Conservation (phyloP, 2,329 filamentous ascomycete species). For the Colletotrichum sp. region DNA sequence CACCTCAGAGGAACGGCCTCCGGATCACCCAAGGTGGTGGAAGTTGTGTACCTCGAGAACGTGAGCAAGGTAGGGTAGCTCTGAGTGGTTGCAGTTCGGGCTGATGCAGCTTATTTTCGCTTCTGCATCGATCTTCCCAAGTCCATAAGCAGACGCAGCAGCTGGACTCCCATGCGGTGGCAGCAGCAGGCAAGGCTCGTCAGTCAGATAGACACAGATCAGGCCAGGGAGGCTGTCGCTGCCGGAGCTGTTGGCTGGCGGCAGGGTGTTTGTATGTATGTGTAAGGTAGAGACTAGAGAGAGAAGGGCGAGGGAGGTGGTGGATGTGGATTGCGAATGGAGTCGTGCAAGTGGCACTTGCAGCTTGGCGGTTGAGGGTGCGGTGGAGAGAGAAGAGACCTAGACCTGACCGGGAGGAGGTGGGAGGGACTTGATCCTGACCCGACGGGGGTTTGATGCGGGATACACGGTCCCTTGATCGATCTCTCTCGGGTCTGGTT, state of each 20-base stretch:
- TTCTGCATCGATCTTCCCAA: slow-evolving; percentile 15
- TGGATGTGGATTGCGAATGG: slow-evolving; percentile 18
- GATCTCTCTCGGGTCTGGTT: neutral
- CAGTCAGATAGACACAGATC: neutral
- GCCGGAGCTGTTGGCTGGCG: neutral
- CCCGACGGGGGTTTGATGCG: slow-evolving; percentile 1
- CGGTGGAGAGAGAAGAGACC: neutral
- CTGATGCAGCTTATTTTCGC: slow-evolving; percentile 23
- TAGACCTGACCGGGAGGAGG: neutral
- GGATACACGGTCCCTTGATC: neutral
- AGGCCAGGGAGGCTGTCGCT: slow-evolving; percentile 2
- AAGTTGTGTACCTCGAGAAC: slow-evolving; percentile 1
- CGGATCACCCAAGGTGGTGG: neutral
- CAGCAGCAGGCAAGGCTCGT: neutral
- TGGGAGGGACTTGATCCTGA: neutral
- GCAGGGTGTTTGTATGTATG: neutral
- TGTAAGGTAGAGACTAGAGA: neutral
- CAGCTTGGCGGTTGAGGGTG: slow-evolving; percentile 6
- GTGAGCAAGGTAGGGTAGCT: slow-evolving; percentile 2
- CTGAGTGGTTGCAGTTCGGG: slow-evolving; percentile 12
- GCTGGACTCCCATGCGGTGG: neutral
- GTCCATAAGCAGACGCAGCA: slow-evolving; percentile 5
- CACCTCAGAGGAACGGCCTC: neutral
- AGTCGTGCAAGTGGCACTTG: slow-evolving; percentile 10
- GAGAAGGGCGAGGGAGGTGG: neutral